Evolutionary conservation across 2,329 filamentous ascomycete genomes (phyloP), one percentile per base, ranked within the genome.

Genomic region (Paraphoma sp.): DNA sequence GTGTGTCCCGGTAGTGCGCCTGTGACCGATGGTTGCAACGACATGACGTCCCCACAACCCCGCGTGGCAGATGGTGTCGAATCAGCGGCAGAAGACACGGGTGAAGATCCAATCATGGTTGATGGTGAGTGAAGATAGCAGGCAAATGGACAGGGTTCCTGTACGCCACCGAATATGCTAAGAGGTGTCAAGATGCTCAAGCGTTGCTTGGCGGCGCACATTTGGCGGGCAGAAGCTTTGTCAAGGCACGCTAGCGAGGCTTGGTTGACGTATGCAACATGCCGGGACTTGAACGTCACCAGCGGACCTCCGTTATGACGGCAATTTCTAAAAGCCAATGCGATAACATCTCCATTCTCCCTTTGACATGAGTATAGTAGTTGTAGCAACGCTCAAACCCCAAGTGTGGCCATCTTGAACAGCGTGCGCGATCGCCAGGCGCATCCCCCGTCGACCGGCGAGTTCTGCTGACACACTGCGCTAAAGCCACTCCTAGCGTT

Each of bases 31-130:
- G 51, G 46, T 51, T 51, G 54, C 49, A 47, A 30, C 54, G 28
- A 51, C 44, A 45, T 65, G 59, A 64, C 57, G 53, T 63, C 47
- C 56, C 57, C 59, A 53, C 60, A 54, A 49, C 57, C 48, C 59
- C 51, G 51, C 54, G 50, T 49, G 14, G 12, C 11, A 17, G 3
- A 1, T 30, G 9, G 11, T 9, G 43, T 43, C 60, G 52, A 63
- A 57, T 57, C 14, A 36, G 14, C 9, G 9, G 9, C 10, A 10
- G 6, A 10, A 36, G 6, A 6, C 3, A 36, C 10, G 10, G 14
- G 33, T 7, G 33, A 36, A 10, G 33, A 6, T 10, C 33, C 33
- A 36, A 36, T 14, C 33, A 36, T 10, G 9, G 33, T 10, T 36
- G 33, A 36, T 36, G 33, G 33, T 42, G 10, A 10, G 28, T 14